phyloP scores from a whole-genome alignment of 2,329 filamentous ascomycete genomes.

The Aspergillus sp. region DNA sequence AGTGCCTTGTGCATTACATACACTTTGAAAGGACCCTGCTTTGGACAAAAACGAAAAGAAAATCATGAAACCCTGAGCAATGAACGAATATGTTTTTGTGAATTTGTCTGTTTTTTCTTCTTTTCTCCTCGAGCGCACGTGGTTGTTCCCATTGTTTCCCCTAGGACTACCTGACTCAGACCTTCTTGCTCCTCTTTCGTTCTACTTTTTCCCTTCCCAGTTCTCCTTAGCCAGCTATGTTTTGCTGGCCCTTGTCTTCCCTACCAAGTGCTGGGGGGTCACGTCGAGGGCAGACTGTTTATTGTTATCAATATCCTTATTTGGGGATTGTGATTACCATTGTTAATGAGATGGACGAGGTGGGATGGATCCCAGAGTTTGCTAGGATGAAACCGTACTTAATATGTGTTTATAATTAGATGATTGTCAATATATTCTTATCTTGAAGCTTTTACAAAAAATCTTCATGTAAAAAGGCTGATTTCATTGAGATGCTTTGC shows the following conservation, averaged over 20 bases:
- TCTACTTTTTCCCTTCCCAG: constrained; percentile 1
- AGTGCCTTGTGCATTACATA: no score
- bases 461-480: no score
- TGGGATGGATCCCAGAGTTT: neutral
- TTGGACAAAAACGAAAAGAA: constrained; percentile 6
- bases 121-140: neutral
- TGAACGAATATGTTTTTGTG: constrained; percentile 22
- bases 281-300: constrained; percentile 1
- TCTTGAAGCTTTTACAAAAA: no score
- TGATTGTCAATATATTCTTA: constrained; percentile 2
- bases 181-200: neutral
- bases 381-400: neutral
- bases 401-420: constrained; percentile 9
- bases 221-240: neutral
- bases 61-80: constrained; percentile 22
- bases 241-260: constrained; percentile 1
- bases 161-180: neutral
- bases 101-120: neutral
- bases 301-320: no score
- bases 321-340: neutral
- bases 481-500: no score
- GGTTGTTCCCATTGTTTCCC: neutral
- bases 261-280: constrained; percentile 19
- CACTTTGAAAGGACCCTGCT: no score
- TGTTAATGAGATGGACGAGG: no score